Evolutionary conservation across 2,329 filamentous ascomycete species (phyloP).

Genomic region (Calonectria multiphialidica): DNA sequence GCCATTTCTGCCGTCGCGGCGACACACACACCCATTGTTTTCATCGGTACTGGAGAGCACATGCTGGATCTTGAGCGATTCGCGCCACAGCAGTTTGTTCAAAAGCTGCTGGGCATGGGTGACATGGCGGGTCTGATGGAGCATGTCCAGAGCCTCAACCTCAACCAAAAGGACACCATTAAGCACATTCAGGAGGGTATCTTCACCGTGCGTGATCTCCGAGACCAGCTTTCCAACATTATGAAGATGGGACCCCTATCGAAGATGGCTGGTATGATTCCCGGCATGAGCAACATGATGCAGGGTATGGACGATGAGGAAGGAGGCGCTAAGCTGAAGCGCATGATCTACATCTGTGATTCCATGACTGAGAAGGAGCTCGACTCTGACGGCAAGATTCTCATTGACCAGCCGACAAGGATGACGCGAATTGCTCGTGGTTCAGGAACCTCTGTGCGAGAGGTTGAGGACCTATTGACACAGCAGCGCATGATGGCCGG

Average conservation of each 20-base stretch:
- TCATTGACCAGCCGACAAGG: conserved; percentile 90
- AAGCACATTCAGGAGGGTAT: conserved; percentile 98
- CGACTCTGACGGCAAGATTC: conserved; percentile 94
- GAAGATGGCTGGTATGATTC: conserved; percentile 99
- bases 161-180: conserved; percentile 98
- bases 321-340: conserved; percentile 90
- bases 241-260: conserved; percentile 99
- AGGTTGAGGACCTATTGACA: conserved; percentile 96
- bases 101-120: conserved; percentile 95
- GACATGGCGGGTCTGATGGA: conserved; percentile 96
- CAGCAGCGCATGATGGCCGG: conserved; percentile 99
- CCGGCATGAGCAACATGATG: conserved; percentile 93
- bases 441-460: conserved; percentile 88
- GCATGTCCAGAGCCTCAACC: conserved; percentile 94
- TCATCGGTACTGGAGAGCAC: conserved; percentile 97
- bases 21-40: conserved; percentile 96
- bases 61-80: conserved; percentile 96
- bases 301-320: conserved; percentile 97
- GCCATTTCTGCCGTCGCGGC: conserved; percentile 98
- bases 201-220: conserved; percentile 93
- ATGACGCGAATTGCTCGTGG: conserved; percentile 94
- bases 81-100: conserved; percentile 91
- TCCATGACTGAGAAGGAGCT: conserved; percentile 98
- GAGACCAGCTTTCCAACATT: conserved; percentile 96
- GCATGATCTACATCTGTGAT: conserved; percentile 99